Percentiles rank a stretch among this genome's conserved stretches.
Conservation (phyloP, 768 basidiomycete species). For the Termitomyces sp. region DNA sequence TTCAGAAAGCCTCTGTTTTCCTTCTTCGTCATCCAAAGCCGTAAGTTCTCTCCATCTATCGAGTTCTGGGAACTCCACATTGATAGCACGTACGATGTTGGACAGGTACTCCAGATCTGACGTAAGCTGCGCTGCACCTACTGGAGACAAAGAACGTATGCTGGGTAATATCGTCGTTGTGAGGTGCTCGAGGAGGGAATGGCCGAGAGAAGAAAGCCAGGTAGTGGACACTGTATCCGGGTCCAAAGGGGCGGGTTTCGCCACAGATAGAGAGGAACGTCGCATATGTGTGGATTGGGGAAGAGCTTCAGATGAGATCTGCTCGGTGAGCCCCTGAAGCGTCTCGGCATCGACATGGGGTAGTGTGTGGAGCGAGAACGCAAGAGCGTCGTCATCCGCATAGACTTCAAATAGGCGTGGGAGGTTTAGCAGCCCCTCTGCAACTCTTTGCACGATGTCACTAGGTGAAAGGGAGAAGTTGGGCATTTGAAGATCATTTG, state of each 20-base stretch:
- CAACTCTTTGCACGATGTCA: conserved; percentile 82
- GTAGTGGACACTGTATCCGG: conserved; percentile 84
- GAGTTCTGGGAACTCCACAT: conserved; percentile 81
- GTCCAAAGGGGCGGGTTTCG: conserved; percentile 43
- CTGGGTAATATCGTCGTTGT: conserved; percentile 68
- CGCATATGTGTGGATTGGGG: conserved; percentile 36
- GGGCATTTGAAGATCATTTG: conserved; percentile 70
- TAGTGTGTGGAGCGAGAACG: conserved; percentile 83
- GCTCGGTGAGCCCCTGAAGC: conserved; percentile 46
- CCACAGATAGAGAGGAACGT: conserved; percentile 37
- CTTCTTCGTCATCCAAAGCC: conserved; percentile 58
- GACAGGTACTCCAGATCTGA: conserved; percentile 88
- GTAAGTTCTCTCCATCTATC: conserved; percentile 75
- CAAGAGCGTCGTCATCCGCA: conserved; percentile 86
- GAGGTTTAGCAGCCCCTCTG: conserved; percentile 92
- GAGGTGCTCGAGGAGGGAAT: conserved; percentile 73
- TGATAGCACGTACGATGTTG: conserved; percentile 87
- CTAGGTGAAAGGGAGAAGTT: conserved; percentile 93
- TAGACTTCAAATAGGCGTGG: conserved; percentile 94
- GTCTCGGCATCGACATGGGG: conserved; percentile 65
- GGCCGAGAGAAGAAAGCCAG: conserved; percentile 91
- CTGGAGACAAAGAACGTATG: conserved; percentile 57
- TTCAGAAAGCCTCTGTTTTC: conserved; percentile 31
- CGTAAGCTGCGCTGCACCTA: conserved; percentile 80
- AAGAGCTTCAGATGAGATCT: conserved; percentile 27